Evolutionary conservation across 2,329 filamentous ascomycete species (phyloP).

Genomic region (Epichloe hybrida): DNA sequence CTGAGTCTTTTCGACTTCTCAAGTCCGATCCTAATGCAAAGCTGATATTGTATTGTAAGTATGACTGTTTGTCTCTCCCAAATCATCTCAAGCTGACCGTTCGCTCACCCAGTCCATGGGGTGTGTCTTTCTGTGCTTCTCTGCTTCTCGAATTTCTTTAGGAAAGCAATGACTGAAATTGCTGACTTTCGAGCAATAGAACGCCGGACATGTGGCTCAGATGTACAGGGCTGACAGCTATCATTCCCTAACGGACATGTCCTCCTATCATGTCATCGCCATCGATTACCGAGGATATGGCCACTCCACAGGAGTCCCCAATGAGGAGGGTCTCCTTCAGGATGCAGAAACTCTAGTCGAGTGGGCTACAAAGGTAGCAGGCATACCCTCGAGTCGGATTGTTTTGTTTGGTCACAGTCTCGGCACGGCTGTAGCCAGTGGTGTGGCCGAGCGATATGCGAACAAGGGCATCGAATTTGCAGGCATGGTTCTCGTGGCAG

Average conservation of each 20-base stretch:
- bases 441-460: slow-evolving; percentile 57
- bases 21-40: slow-evolving; percentile 48
- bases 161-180: slow-evolving; percentile 16
- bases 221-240: slow-evolving; percentile 64
- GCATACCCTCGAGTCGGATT: slow-evolving; percentile 57
- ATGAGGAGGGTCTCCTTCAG: slow-evolving; percentile 66
- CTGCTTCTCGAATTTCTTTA: not conserved
- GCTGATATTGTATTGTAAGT: slow-evolving; percentile 50
- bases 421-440: slow-evolving; percentile 72
- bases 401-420: slow-evolving; percentile 77
- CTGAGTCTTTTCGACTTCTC: slow-evolving; percentile 47
- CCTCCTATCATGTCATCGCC: slow-evolving; percentile 67
- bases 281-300: slow-evolving; percentile 89
- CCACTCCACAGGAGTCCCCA: slow-evolving; percentile 63
- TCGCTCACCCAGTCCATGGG: slow-evolving; percentile 39
- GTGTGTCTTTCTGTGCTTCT: slow-evolving; percentile 27
- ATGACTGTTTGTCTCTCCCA: slow-evolving; percentile 3
- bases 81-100: not conserved
- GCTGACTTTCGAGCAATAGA: slow-evolving; percentile 31
- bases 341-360: slow-evolving; percentile 64
- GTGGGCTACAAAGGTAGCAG: slow-evolving; percentile 52
- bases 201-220: slow-evolving; percentile 77
- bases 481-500: slow-evolving; percentile 64
- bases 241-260: slow-evolving; percentile 59
- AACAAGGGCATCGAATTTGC: slow-evolving; percentile 54